These are phyloP conservation scores for Brassica hybrid DNA, from an alignment of 441 rosid genomes.

Conservation along the genomic window DNA sequence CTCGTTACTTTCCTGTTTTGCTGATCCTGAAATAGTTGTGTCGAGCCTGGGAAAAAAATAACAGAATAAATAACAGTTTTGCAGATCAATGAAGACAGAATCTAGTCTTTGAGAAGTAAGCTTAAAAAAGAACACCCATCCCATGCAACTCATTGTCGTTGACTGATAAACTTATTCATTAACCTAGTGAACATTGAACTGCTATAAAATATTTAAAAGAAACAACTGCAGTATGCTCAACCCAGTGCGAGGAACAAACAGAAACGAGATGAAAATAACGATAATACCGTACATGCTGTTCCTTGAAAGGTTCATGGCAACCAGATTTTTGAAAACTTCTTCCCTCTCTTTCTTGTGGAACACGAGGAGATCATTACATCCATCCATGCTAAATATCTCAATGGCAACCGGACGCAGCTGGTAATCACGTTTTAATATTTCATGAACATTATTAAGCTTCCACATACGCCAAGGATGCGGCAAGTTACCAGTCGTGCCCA, in stretches of 20 bases:
- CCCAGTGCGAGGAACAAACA: conserved; percentile 26
- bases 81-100: conserved; percentile 32
- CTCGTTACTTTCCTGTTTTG: conserved; percentile 92
- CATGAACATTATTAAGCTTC: conserved; percentile 98
- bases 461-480: conserved; percentile 99
- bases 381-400: conserved; percentile 99
- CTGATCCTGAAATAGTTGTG: conserved; percentile 94
- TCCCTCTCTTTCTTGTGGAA: conserved; percentile 99
- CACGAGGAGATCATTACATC: conserved; percentile 97
- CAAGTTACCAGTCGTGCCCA: conserved; percentile 75
- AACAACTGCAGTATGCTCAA: conserved; percentile 20
- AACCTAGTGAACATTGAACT: conserved; percentile 11
- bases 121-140: conserved; percentile 2
- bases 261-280: conserved; percentile 34
- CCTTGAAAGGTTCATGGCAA: conserved; percentile 98
- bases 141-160: conserved; percentile 1
- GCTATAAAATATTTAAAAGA: background rate
- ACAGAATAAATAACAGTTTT: conserved; percentile 37
- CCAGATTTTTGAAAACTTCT: conserved; percentile 96
- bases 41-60: conserved; percentile 75
- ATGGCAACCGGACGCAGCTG: conserved; percentile 99
- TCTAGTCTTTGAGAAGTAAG: conserved; percentile 18
- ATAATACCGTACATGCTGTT: conserved; percentile 85
- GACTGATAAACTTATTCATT: background rate
- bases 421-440: conserved; percentile 98